phyloP scores from a whole-genome alignment of 257 asterid species.

The Rauvolfia tetraphylla region DNA sequence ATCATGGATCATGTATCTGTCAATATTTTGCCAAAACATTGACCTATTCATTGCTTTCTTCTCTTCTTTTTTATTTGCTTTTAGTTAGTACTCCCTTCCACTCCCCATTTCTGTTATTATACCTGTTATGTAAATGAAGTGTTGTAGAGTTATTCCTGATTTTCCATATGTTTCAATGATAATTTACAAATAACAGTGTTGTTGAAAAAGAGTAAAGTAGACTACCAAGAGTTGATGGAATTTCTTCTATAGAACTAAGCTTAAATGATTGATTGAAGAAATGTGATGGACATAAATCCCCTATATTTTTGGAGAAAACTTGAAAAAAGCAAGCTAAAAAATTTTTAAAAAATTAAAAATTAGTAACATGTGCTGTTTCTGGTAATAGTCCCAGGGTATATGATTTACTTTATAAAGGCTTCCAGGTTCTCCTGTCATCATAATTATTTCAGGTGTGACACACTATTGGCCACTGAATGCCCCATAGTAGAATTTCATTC shows the following conservation, averaged over 20 bases:
- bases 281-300: background rate
- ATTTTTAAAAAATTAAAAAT: background rate
- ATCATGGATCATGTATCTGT: background rate
- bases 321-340: background rate
- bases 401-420: background rate
- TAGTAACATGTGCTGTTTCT: background rate
- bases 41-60: background rate
- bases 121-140: background rate
- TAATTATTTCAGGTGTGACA: background rate
- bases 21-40: background rate
- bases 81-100: background rate
- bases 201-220: background rate
- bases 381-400: background rate
- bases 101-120: background rate
- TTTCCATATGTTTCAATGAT: background rate
- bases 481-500: background rate
- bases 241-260: background rate
- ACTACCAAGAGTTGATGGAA: background rate
- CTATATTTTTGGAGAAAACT: background rate
- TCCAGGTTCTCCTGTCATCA: background rate
- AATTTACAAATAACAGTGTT: background rate
- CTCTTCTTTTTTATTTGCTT: background rate
- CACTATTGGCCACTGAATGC: background rate
- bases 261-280: background rate
- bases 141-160: background rate